These are phyloP conservation scores for Dicorynia guianensis DNA, from an alignment of 306 rosid genomes.

Conservation along the genomic window DNA sequence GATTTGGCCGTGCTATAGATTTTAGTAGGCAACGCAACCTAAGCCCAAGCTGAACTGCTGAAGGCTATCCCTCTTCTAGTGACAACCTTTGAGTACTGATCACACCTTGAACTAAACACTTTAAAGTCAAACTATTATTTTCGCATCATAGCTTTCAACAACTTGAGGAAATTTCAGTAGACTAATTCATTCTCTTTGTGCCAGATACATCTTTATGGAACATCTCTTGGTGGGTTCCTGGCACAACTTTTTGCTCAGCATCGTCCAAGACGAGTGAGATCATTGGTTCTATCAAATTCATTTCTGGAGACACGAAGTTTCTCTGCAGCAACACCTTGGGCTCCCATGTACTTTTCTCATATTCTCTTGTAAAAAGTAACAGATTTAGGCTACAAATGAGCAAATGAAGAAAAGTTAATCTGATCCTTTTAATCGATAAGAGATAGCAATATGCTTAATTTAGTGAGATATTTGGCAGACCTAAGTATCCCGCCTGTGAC, in stretches of 20 bases:
- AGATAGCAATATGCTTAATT: constrained; percentile 12
- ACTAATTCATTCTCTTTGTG: constrained; percentile 37
- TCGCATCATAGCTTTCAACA: constrained; percentile 22
- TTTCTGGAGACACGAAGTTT: constrained; percentile 86
- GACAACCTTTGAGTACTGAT: no score
- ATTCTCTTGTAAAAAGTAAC: constrained; percentile 39
- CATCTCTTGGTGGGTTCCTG: constrained; percentile 97
- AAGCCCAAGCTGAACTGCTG: constrained; percentile 14
- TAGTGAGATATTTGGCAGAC: constrained; percentile 25
- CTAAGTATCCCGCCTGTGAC: no score
- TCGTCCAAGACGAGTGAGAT: constrained; percentile 96
- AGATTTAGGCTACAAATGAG: constrained; percentile 32
- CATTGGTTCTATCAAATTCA: constrained; percentile 87
- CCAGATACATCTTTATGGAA: constrained; percentile 98
- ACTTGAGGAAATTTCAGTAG: constrained; percentile 31
- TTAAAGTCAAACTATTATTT: constrained; percentile 19
- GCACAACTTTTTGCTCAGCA: constrained; percentile 98
- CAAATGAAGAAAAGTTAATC: not conserved
- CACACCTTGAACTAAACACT: no score
- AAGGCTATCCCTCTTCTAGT: constrained; percentile 7
- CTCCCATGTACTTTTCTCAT: constrained; percentile 75
- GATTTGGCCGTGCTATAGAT: constrained; percentile 13
- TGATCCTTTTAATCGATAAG: constrained; percentile 21
- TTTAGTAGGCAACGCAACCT: constrained; percentile 26
- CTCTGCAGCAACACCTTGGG: constrained; percentile 97